Percentiles rank a stretch among this genome's conserved stretches.
Evolutionary conservation across 257 asterid species (phyloP).

Genomic region (Forsythia suspensa): DNA sequence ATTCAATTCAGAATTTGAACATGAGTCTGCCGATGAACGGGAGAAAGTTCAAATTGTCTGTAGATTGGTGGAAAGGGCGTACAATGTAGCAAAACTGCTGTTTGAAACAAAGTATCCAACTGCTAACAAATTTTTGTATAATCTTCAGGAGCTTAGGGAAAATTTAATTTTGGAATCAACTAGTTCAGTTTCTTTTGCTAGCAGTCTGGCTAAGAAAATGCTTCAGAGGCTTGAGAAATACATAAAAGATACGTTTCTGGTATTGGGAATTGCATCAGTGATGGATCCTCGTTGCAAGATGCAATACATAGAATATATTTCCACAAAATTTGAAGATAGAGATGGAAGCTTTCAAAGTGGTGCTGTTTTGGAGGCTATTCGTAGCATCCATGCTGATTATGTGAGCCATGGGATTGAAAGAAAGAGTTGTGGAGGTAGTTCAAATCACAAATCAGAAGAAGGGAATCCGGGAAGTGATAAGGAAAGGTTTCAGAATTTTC

Average conservation of each 20-base stretch:
- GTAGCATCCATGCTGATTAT: background rate
- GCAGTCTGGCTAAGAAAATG: constrained; percentile 4
- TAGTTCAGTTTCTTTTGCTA: background rate
- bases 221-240: constrained; percentile 4
- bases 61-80: background rate
- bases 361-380: constrained; percentile 8
- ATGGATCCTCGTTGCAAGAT: constrained; percentile 12
- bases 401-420: background rate
- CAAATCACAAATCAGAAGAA: background rate
- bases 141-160: background rate
- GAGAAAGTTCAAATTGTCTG: background rate
- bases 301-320: constrained; percentile 3
- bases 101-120: constrained; percentile 9
- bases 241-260: background rate
- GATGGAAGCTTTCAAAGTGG: background rate
- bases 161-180: background rate
- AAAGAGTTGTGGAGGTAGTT: background rate
- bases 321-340: background rate
- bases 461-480: background rate
- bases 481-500: background rate
- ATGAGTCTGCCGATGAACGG: background rate
- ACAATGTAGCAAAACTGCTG: background rate
- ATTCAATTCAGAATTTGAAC: background rate
- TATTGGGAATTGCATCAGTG: background rate
- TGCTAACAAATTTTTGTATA: background rate